These are phyloP conservation scores for Rostrohypoxylon terebratum DNA, from an alignment of 495 filamentous ascomycete species.

Conservation along the genomic window DNA sequence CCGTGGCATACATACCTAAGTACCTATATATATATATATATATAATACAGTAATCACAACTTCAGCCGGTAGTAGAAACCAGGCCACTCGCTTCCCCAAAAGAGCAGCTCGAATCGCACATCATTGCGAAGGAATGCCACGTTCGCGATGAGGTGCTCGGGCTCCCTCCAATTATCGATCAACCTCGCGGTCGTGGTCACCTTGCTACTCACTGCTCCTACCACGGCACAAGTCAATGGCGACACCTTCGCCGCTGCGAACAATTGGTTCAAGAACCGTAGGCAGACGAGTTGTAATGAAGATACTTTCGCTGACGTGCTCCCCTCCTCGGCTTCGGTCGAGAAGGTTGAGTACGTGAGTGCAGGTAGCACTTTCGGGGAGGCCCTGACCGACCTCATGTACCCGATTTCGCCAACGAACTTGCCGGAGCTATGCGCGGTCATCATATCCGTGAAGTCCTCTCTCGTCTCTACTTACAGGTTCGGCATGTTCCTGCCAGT, in stretches of 20 bases:
- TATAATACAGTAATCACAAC: conserved; percentile 8
- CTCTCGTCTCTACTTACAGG: conserved; percentile 56
- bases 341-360: conserved; percentile 48
- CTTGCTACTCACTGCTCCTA: conserved; percentile 14
- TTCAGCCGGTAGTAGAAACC: conserved; percentile 34
- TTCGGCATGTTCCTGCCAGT: conserved; percentile 65
- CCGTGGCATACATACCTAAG: too few relatives aligned
- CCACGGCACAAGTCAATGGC: conserved; percentile 18
- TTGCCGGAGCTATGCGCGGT: conserved; percentile 64
- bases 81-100: conserved; percentile 21
- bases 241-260: not conserved
- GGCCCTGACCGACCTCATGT: conserved; percentile 53
- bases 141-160: conserved; percentile 38
- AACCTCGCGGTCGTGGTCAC: conserved; percentile 22
- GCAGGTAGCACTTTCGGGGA: conserved; percentile 54
- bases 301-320: conserved; percentile 43
- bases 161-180: conserved; percentile 37
- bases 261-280: not conserved
- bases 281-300: conserved; percentile 40
- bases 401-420: conserved; percentile 58
- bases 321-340: conserved; percentile 46
- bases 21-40: conserved; percentile 20
- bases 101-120: conserved; percentile 30
- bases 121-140: conserved; percentile 29
- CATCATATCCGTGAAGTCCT: conserved; percentile 59